Evolutionary conservation across 192 early-diverging fungal genomes (phyloP).

Genomic region (Dimargaris xerosporica): DNA sequence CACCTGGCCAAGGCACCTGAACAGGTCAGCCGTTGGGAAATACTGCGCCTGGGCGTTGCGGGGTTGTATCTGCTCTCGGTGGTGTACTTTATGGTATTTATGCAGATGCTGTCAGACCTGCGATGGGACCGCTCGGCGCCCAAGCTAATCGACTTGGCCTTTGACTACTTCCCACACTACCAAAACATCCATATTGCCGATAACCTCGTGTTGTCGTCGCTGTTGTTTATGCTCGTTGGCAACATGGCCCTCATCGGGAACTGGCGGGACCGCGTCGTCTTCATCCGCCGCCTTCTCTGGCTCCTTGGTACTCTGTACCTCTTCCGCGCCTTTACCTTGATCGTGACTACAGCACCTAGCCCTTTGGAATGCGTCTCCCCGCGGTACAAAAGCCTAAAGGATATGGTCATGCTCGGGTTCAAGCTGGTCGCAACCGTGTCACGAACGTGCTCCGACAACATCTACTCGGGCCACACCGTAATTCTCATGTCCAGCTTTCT

Average conservation of each 20-base stretch:
- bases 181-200: constrained; percentile 31
- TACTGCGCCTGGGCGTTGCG: constrained; percentile 18
- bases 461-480: constrained; percentile 46
- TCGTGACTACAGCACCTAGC: constrained; percentile 39
- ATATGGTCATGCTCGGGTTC: constrained; percentile 27
- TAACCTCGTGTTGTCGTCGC: constrained; percentile 29
- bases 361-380: constrained; percentile 25
- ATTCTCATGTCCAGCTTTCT: constrained; percentile 35
- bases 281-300: constrained; percentile 34
- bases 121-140: constrained; percentile 23
- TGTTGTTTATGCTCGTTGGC: constrained; percentile 25
- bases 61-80: constrained; percentile 22
- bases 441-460: constrained; percentile 42
- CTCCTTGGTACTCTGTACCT: constrained; percentile 38
- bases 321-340: constrained; percentile 33
- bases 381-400: constrained; percentile 22
- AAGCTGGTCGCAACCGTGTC: constrained; percentile 29
- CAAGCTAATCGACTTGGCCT: constrained; percentile 29
- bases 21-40: constrained; percentile 13
- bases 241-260: constrained; percentile 23
- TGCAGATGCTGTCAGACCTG: constrained; percentile 31
- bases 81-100: constrained; percentile 30
- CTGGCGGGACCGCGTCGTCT: constrained; percentile 34
- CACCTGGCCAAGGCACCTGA: neutral
- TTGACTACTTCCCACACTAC: constrained; percentile 29